Conservation (phyloP, 2,329 filamentous ascomycete species). For the Mollisia scopiformis region DNA sequence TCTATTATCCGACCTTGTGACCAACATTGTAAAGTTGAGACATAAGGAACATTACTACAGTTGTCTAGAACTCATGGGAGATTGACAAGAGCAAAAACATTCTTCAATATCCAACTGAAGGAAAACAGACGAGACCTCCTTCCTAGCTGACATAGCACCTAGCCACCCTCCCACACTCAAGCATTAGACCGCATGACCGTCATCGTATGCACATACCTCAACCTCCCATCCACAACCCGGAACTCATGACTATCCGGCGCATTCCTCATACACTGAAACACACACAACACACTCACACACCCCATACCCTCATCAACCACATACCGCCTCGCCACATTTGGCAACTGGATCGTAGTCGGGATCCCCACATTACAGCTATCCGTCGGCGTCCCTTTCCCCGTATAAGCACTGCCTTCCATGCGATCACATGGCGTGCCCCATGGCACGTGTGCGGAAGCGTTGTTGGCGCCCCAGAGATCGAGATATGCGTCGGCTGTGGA, state of each 20-base stretch:
- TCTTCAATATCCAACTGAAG: too few relatives aligned
- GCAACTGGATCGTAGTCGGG: constrained; percentile 1
- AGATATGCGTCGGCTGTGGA: constrained; percentile 21
- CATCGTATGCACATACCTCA: constrained; percentile 1
- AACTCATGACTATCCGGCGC: constrained; percentile 1
- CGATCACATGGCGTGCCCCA: constrained; percentile 16
- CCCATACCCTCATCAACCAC: constrained; percentile 17
- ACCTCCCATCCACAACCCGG: background rate
- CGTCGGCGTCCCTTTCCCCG: background rate
- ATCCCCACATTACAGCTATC: constrained; percentile 18
- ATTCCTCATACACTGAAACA: background rate
- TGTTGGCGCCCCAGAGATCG: constrained; percentile 8
- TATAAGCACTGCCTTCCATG: constrained; percentile 22
- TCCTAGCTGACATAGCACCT: too few relatives aligned
- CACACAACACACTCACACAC: background rate
- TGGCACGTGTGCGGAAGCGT: constrained; percentile 1
- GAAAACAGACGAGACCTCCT: background rate
- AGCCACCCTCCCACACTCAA: background rate
- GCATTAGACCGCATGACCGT: background rate
- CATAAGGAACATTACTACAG: too few relatives aligned
- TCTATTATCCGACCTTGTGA: too few relatives aligned
- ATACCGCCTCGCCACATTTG: constrained; percentile 16
- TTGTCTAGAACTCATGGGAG: too few relatives aligned
- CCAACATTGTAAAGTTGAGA: too few relatives aligned
- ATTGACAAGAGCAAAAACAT: too few relatives aligned